Percentiles rank a stretch among this genome's conserved stretches.
Conservation (phyloP, 306 rosid species). For the Carpinus fangiana region DNA sequence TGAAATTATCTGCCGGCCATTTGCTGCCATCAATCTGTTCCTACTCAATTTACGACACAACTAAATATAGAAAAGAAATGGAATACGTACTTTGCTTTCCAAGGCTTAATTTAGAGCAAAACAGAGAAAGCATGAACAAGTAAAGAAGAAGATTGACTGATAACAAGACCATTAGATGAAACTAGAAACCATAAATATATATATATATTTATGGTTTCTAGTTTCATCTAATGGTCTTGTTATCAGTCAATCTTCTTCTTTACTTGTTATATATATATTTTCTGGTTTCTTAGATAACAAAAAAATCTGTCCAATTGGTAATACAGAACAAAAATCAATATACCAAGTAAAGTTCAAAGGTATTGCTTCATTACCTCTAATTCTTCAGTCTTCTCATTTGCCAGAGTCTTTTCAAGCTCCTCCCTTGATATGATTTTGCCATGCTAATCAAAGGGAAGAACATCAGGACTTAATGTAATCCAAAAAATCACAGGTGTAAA, state of each 20-base stretch:
- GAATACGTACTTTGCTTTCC: neutral
- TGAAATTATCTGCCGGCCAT: neutral
- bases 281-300: neutral
- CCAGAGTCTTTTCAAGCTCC: slow-evolving; percentile 71
- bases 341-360: slow-evolving; percentile 7
- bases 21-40: neutral
- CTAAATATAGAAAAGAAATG: neutral
- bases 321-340: neutral
- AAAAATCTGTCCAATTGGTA: neutral
- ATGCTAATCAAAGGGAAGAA: slow-evolving; percentile 57
- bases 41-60: neutral
- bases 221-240: too few species aligned
- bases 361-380: slow-evolving; percentile 57
- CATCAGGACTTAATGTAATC: slow-evolving; percentile 25
- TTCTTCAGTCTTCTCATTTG: slow-evolving; percentile 69
- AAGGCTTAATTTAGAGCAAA: neutral
- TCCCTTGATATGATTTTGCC: slow-evolving; percentile 85
- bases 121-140: neutral
- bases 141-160: neutral
- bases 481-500: slow-evolving; percentile 4
- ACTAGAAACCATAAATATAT: neutral
- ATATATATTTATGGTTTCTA: neutral
- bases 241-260: too few species aligned
- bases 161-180: neutral
- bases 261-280: neutral